Evolutionary conservation across 129 eudicot species (phyloP).

Genomic region (Chrysanthemum seticuspe): DNA sequence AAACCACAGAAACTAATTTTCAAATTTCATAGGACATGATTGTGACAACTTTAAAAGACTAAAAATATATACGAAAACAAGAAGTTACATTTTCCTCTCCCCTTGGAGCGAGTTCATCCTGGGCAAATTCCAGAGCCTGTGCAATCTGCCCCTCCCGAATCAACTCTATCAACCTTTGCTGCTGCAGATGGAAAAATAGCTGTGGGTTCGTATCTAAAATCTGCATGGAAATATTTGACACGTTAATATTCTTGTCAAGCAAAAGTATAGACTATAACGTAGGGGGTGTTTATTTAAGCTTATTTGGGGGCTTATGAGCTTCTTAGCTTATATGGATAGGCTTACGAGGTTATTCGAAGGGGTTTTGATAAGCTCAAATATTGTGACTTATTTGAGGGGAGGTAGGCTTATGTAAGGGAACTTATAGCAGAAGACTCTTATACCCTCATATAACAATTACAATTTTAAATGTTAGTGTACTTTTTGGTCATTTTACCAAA

Average conservation of each 20-base stretch:
- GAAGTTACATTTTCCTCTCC: conserved; percentile 94
- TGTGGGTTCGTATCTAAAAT: conserved; percentile 93
- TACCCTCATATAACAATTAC: too few relatives aligned
- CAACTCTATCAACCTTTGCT: conserved; percentile 88
- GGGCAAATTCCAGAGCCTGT: conserved; percentile 96
- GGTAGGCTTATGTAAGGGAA: too few relatives aligned
- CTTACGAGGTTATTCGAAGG: too few relatives aligned
- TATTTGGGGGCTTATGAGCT: too few relatives aligned
- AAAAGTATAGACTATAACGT: background rate
- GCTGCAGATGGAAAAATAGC: conserved; percentile 95
- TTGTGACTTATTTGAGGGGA: too few relatives aligned
- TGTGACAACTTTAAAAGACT: background rate
- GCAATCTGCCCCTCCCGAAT: conserved; percentile 87
- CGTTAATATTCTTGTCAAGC: background rate
- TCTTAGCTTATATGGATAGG: too few relatives aligned
- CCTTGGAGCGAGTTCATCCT: conserved; percentile 97
- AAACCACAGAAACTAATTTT: background rate
- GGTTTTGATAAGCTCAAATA: too few relatives aligned
- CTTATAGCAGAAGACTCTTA: too few relatives aligned
- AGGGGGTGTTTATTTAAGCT: too few relatives aligned
- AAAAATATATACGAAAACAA: background rate
- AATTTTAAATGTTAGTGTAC: too few relatives aligned
- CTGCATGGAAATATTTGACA: conserved; percentile 45
- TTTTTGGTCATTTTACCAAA: too few relatives aligned
- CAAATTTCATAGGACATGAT: background rate